Conservation (phyloP, 2,329 filamentous ascomycete genomes). For the Daldinia sp. region DNA sequence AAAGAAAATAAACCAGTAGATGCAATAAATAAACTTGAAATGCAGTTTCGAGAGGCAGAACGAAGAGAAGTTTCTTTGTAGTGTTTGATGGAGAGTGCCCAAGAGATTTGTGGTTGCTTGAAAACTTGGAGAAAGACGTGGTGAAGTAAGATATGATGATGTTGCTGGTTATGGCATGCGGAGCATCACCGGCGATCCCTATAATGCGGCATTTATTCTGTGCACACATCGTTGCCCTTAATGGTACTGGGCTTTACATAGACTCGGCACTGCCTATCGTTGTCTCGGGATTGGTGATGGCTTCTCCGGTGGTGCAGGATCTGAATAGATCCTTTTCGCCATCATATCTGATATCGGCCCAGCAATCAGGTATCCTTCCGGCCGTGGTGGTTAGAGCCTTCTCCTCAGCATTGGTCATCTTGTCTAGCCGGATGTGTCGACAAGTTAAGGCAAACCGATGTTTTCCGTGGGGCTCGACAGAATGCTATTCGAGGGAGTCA, state of each 20-base stretch:
- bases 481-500: conserved; percentile 52
- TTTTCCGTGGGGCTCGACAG: conserved; percentile 58
- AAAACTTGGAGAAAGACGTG: neutral
- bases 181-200: neutral
- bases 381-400: conserved; percentile 42
- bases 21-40: neutral
- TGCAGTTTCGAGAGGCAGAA: neutral
- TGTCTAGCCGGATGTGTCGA: conserved; percentile 58
- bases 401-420: conserved; percentile 47
- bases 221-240: neutral
- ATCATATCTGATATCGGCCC: conserved; percentile 9
- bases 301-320: neutral
- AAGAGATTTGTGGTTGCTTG: neutral
- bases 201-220: neutral
- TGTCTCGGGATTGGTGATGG: neutral
- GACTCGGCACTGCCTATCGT: neutral
- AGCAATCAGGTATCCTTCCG: conserved; percentile 47
- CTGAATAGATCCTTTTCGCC: conserved; percentile 8
- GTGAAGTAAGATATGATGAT: neutral
- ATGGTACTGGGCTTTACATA: neutral
- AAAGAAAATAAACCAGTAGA: neutral
- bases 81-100: neutral
- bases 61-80: neutral
- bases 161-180: neutral
- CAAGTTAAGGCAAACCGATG: conserved; percentile 66